Evolutionary conservation across 2,329 filamentous ascomycete species (phyloP).

Genomic region (Colletotrichum sojae): DNA sequence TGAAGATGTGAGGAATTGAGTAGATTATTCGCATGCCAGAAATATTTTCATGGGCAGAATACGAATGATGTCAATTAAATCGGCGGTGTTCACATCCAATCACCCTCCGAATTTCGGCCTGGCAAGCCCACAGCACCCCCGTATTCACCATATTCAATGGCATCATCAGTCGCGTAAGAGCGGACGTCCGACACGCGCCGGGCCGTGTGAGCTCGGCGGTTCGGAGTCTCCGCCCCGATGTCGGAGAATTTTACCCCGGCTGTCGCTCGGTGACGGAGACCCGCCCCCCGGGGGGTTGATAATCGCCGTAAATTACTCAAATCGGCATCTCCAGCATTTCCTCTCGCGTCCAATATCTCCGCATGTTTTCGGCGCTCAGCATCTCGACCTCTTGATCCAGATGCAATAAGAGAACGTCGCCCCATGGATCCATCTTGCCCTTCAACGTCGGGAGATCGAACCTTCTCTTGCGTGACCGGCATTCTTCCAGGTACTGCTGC

Average conservation of each 20-base stretch:
- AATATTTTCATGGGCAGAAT: background rate
- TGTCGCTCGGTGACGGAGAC: background rate
- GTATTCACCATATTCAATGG: slow-evolving; percentile 16
- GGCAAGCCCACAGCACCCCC: background rate
- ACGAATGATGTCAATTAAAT: background rate
- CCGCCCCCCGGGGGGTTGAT: background rate
- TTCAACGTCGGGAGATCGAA: slow-evolving; percentile 73
- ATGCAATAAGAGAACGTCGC: slow-evolving; percentile 83
- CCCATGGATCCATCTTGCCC: slow-evolving; percentile 82
- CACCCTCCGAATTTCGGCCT: slow-evolving; percentile 20
- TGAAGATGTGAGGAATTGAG: background rate
- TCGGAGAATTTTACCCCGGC: slow-evolving; percentile 6
- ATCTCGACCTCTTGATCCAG: slow-evolving; percentile 86
- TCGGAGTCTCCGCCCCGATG: slow-evolving; percentile 22
- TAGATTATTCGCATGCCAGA: background rate
- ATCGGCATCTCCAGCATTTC: slow-evolving; percentile 82
- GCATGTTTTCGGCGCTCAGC: slow-evolving; percentile 88
- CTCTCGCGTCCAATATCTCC: slow-evolving; percentile 81
- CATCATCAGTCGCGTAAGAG: slow-evolving; percentile 16
- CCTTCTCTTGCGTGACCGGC: slow-evolving; percentile 72
- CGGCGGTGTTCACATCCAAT: background rate
- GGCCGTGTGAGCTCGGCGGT: slow-evolving; percentile 21
- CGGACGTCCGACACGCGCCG: slow-evolving; percentile 22
- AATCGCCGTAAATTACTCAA: slow-evolving; percentile 54
- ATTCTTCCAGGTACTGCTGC: slow-evolving; percentile 75